Base-by-base conservation (phyloP, 2,329 filamentous ascomycete species). In the Fusarium camptoceras region DNA sequence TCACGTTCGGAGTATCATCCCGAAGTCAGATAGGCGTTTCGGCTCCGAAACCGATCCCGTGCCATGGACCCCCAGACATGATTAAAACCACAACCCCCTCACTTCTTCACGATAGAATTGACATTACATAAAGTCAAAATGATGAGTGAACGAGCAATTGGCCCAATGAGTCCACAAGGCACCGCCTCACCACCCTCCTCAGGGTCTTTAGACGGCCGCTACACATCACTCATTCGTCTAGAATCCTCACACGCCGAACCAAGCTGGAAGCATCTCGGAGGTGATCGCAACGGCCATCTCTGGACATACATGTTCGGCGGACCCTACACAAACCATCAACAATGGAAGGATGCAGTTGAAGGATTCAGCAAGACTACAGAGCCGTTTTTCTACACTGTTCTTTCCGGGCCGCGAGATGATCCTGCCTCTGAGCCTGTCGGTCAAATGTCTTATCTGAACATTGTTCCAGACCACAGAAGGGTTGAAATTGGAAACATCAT, bases 401-500 rank as follows among this genome's bases (percentile, higher is more conserved):
- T 84, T 18, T 81, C 81, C 6, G 73, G 72, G 0, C 75, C 72
- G 6, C 68, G 50, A 16, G 66, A 62, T 15, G 72, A 68, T 34
- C 65, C 67, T 0, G 56, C 53, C 5, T 74, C 77, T 11, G 80
- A 81, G 55, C 73, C 81, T 0, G 73, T 85, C 2, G 86, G 86
- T 2, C 77, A 80, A 41, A 72, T 81, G 71, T 70, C 78, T 1
- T 84, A 84, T 58, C 76, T 89, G 71, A 82, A 81, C 56, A 84
- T 88, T 51, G 79, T 83, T 7, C 80, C 84, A 0, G 67, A 73
- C 0, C 81, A 90, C 57, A 81, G 84, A 3, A 79, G 81, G 24
- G 78, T 90, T 2, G 89, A 91, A 70, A 83, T 91, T 25, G 89
- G 89, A 5, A 79, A 81, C 64, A 79, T 91, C 18, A 77, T 89